Evolutionary conservation across 441 rosid species (phyloP), one percentile per base, ranked within the genome.

Genomic region (Gossypium davidsonii): DNA sequence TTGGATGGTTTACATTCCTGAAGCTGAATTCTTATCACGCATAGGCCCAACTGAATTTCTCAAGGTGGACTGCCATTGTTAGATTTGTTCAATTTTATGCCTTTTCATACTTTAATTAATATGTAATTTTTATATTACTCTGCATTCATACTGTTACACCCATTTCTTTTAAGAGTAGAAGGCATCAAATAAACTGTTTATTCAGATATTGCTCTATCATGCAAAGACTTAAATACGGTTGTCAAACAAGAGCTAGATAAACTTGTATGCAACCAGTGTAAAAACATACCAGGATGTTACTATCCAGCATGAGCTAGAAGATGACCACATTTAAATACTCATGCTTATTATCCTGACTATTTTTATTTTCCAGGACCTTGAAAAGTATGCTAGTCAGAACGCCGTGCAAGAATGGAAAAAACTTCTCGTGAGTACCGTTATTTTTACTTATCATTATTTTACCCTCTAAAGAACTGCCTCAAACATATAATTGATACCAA

Each of bases 1-100:
- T 72, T 89, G 98, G 98, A 94, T 85, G 97, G 97, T 94, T 15
- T 88, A 89, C 73, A 75, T 94, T 67, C 97, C 97, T 37, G 98
- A 94, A 79, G 98, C 91, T 3, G 97, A 94, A 59, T 90, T 94
- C 85, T 83, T 92, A 76, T 94, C 98, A 4, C 88, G 89, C 68
- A 94, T 94, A 37, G 97, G 98, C 21, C 96, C 97, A n/a, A 88
- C 92, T 0, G 97, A 92, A 72, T 90, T 90, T 84, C 91, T 79
- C 76, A 90, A 90, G 98, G 98, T 94, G 71, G 58, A 58, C 71
- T 66, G 28, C 56, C 25, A 12, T 75, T 46, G 44, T 70, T 37
- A 56, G 15, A 18, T 69, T 52, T 55, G 42, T 55, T 70, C 15
- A 26, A 51, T 28, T 52, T 55, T 55, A 31, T 11, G 73, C 51